Conservation (phyloP, 2,329 filamentous ascomycete genomes). For the Fusarium ambrosium region DNA sequence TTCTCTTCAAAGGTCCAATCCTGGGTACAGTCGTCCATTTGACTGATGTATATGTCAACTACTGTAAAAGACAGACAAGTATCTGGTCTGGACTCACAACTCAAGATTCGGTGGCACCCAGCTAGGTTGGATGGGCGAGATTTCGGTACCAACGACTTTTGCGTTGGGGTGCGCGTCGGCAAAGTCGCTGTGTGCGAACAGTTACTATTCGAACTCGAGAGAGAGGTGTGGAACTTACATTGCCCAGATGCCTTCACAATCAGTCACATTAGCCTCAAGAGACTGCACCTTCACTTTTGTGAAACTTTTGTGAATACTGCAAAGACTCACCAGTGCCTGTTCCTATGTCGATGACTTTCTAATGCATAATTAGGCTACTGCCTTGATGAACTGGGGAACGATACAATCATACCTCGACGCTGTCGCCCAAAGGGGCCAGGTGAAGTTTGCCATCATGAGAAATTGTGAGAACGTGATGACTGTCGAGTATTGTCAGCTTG, state of each 20-base stretch:
- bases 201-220: background rate
- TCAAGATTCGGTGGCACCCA: constrained; percentile 10
- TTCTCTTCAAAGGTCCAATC: constrained; percentile 11
- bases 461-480: constrained; percentile 11
- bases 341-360: background rate
- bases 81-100: background rate
- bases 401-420: background rate
- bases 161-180: background rate
- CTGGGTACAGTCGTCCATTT: constrained; percentile 17
- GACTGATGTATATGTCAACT: background rate
- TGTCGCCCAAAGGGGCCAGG: background rate
- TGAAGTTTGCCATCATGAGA: constrained; percentile 13
- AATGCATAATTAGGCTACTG: background rate
- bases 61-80: background rate
- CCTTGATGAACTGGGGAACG: background rate
- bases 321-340: background rate
- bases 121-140: constrained; percentile 4
- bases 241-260: constrained; percentile 8
- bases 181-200: background rate
- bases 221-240: background rate
- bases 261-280: background rate
- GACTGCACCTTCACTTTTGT: background rate
- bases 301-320: background rate
- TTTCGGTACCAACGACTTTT: constrained; percentile 2
- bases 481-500: background rate